A percentile compares a stretch with the other conserved stretches of the same genome.
Conservation (phyloP, 768 basidiomycete genomes). For the Agrocybe chaxingu region DNA sequence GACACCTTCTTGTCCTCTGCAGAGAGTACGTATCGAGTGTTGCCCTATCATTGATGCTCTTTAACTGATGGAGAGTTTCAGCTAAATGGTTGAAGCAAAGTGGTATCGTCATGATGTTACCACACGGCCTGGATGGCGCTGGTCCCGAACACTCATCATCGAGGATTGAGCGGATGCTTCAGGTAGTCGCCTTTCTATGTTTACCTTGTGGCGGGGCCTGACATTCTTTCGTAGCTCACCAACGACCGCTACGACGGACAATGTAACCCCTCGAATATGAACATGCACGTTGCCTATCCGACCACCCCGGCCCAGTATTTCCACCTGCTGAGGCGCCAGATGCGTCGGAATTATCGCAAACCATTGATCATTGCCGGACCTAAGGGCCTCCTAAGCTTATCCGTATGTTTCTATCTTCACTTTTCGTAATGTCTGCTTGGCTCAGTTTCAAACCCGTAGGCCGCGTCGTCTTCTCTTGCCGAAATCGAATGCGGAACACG, state of each 20-base stretch:
- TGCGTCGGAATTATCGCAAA: constrained; percentile 81
- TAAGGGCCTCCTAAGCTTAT: constrained; percentile 75
- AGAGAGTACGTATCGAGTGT: constrained; percentile 57
- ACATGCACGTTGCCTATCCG: constrained; percentile 83
- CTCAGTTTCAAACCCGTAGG: constrained; percentile 36
- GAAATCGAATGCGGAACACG: constrained; percentile 57
- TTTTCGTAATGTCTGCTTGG: neutral
- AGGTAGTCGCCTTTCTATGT: constrained; percentile 40
- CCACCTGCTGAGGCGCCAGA: constrained; percentile 86
- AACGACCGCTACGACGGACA: constrained; percentile 57
- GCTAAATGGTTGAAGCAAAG: constrained; percentile 95
- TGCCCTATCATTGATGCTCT: neutral
- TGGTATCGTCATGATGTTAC: constrained; percentile 79
- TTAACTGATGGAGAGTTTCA: constrained; percentile 21
- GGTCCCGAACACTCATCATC: constrained; percentile 93
- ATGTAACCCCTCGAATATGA: constrained; percentile 51
- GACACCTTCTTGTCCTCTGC: constrained; percentile 85
- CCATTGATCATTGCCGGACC: constrained; percentile 84
- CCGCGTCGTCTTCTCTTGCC: constrained; percentile 63
- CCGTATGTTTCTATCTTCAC: constrained; percentile 42
- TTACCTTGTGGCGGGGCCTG: constrained; percentile 2
- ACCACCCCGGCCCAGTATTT: constrained; percentile 92
- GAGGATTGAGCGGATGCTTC: constrained; percentile 87
- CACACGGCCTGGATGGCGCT: constrained; percentile 89
- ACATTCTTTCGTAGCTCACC: constrained; percentile 50